Evolutionary conservation across 2,329 filamentous ascomycete genomes (phyloP), one percentile per base, ranked within the genome.

Genomic region (Leptosphaerulina australis): DNA sequence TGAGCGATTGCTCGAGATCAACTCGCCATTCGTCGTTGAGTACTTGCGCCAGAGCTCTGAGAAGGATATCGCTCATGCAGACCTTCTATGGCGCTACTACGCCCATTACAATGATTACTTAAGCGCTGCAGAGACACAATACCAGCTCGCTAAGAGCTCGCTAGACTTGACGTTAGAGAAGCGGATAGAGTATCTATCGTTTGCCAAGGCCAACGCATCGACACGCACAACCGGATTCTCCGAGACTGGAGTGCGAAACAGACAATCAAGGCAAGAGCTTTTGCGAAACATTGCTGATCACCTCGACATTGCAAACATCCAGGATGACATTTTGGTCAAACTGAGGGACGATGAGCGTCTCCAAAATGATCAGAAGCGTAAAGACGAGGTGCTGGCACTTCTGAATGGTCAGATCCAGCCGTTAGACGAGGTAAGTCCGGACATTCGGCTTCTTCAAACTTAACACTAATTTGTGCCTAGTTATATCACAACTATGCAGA

Each of bases 401-500:
- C 82, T 97, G 28, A 86, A 96, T 70, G 88, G 90, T n/a, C 82
- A 84, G 37, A 88, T 97, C 38, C 81, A 88, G 61, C 81, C 84
- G 50, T 79, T 97, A 26, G 90, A 87, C 56, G 84, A 86, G 60
- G 90, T 94, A 81, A 77, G 86, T 79, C 6, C 34, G 2, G n/a
- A 21, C 4, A 12, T 11, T 3, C 3, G 15, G 11, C 3, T 14
- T 2, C 1, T 25, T 33, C 12, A 44, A 55, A 21, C 12, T 69
- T 50, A 60, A 49, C 33, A 37, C 56, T 69, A 56, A 68, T 56
- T 17, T 20, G 39, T 46, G 18, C 21, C 3, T 66, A 95, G 86
- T 84, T 99, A n/a, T 99, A 91, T 77, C 96, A 97, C 69, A 79
- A 85, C 56, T 99, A 91, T 65, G 91, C 92, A 46, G 92, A 97